A percentile compares a stretch with the other conserved stretches of the same genome.
Evolutionary conservation across 2,329 filamentous ascomycete genomes (phyloP).

Genomic region (Mycosphaerelloides madeirae): DNA sequence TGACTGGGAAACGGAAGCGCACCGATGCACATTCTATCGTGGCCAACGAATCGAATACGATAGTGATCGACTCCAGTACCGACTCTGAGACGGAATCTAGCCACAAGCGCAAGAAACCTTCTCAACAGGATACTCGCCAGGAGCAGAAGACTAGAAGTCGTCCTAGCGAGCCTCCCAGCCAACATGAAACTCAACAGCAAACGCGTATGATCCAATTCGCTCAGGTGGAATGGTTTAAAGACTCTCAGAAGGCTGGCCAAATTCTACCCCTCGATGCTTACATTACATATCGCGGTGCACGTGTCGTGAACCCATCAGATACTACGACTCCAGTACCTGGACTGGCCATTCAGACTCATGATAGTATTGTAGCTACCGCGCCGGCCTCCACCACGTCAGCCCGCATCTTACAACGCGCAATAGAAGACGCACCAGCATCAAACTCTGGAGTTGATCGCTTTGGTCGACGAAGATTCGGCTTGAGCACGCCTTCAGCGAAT

Average conservation of each 20-base stretch:
- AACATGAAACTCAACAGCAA: neutral
- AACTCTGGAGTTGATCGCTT: slow-evolving; percentile 18
- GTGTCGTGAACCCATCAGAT: slow-evolving; percentile 35
- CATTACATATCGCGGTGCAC: slow-evolving; percentile 49
- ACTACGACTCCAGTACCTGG: slow-evolving; percentile 10
- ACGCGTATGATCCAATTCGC: slow-evolving; percentile 42
- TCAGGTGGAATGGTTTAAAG: slow-evolving; percentile 51
- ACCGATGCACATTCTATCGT: neutral
- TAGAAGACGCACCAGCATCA: slow-evolving; percentile 33
- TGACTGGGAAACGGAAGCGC: slow-evolving; percentile 14
- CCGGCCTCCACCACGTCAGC: too few species aligned
- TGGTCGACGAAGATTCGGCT: slow-evolving; percentile 24
- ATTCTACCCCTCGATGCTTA: slow-evolving; percentile 47
- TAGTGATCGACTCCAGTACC: slow-evolving; percentile 31
- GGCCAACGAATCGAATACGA: slow-evolving; percentile 3
- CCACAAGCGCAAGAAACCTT: slow-evolving; percentile 1
- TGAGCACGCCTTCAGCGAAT: slow-evolving; percentile 14
- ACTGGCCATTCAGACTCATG: slow-evolving; percentile 6
- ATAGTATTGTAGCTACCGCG: neutral
- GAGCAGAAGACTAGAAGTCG: neutral
- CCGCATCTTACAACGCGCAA: slow-evolving; percentile 52
- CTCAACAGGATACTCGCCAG: neutral
- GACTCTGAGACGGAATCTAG: slow-evolving; percentile 32
- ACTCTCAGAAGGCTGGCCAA: slow-evolving; percentile 41
- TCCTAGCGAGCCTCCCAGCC: neutral